Conservation (phyloP, 768 basidiomycete genomes). For the Agrocybe praecox region DNA sequence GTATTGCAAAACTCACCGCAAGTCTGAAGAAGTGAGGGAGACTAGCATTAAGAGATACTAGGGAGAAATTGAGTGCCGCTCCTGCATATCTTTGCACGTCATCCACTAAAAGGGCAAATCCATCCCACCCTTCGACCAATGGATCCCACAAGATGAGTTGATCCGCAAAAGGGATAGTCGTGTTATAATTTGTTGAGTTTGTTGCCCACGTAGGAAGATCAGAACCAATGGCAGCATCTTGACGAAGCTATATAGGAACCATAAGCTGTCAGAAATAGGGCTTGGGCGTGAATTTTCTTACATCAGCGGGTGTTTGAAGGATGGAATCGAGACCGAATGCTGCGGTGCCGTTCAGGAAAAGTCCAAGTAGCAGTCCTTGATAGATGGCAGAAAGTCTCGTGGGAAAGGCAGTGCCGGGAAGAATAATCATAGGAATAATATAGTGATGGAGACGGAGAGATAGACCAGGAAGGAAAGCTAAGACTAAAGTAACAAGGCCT, state of each 20-base stretch:
- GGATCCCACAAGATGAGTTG: slow-evolving; percentile 62
- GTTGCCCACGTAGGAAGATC: slow-evolving; percentile 73
- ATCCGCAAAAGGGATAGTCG: slow-evolving; percentile 51
- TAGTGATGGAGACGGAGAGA: slow-evolving; percentile 83
- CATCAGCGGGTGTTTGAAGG: slow-evolving; percentile 72
- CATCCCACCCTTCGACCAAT: slow-evolving; percentile 64
- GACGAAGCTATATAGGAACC: slow-evolving; percentile 52
- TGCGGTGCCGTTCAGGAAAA: slow-evolving; percentile 80
- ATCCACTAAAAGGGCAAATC: slow-evolving; percentile 80
- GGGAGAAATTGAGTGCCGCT: slow-evolving; percentile 66
- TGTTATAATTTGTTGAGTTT: slow-evolving; percentile 68
- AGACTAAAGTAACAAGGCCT: slow-evolving; percentile 63
- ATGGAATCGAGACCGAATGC: slow-evolving; percentile 83
- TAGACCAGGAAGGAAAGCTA: slow-evolving; percentile 71
- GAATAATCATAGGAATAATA: slow-evolving; percentile 70
- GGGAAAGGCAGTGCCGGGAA: slow-evolving; percentile 81
- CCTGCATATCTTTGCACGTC: slow-evolving; percentile 85
- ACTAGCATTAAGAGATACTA: slow-evolving; percentile 58
- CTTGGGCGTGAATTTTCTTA: slow-evolving; percentile 32
- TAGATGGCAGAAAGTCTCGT: slow-evolving; percentile 79
- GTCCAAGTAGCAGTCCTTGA: slow-evolving; percentile 80
- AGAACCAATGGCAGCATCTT: slow-evolving; percentile 73
- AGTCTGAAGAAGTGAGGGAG: slow-evolving; percentile 80
- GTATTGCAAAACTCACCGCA: slow-evolving; percentile 57
- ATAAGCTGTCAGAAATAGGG: not conserved